These are phyloP conservation scores for Flagelloscypha sp. DNA, from an alignment of 768 basidiomycete species.

Conservation along the genomic window DNA sequence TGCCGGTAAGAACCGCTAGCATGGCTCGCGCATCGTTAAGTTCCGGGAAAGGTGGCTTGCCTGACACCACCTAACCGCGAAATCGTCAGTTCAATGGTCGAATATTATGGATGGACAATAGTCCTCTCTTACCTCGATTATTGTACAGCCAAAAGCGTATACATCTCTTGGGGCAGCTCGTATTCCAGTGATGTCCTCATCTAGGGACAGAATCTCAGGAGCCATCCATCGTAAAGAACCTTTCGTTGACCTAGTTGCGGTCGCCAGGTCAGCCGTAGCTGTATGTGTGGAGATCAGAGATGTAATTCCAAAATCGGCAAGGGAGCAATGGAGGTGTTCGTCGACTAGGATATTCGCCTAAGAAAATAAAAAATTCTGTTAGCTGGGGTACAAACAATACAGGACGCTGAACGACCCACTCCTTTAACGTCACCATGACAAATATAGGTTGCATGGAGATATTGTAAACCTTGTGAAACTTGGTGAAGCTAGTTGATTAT, in stretches of 20 bases:
- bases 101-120: too few relatives aligned
- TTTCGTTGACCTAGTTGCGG: background rate
- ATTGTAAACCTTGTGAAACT: slow-evolving; percentile 1
- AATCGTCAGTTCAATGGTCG: too few relatives aligned
- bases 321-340: slow-evolving; percentile 2
- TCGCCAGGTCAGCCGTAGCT: slow-evolving; percentile 1
- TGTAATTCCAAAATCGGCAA: slow-evolving; percentile 10
- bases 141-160: background rate
- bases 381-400: too few relatives aligned
- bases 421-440: slow-evolving; percentile 4
- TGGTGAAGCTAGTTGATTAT: background rate
- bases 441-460: slow-evolving; percentile 2
- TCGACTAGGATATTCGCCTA: slow-evolving; percentile 7
- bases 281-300: too few relatives aligned
- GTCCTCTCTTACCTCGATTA: background rate
- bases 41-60: too few relatives aligned
- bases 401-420: slow-evolving; percentile 1
- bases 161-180: too few relatives aligned
- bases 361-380: too few relatives aligned
- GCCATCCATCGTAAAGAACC: background rate
- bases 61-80: too few relatives aligned
- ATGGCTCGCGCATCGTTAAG: too few relatives aligned
- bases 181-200: background rate
- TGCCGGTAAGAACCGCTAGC: too few relatives aligned
- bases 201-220: background rate